Percentiles rank a stretch among this genome's conserved stretches.
Conservation (phyloP, 2,329 filamentous ascomycete species). For the Podosphaera xanthii region DNA sequence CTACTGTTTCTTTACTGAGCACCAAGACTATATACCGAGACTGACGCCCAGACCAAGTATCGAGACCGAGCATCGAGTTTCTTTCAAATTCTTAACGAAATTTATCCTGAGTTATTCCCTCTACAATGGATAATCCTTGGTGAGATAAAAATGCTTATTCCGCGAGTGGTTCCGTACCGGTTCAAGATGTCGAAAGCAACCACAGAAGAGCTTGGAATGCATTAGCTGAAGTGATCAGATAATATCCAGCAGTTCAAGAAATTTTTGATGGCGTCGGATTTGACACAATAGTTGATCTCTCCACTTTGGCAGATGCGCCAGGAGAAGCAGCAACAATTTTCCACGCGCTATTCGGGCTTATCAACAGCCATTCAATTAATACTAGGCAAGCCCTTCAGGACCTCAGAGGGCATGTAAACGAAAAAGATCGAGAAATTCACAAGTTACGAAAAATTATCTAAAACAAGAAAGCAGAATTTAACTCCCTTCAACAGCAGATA, state of each 20-base stretch:
- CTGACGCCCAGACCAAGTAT: neutral
- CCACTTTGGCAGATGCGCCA: neutral
- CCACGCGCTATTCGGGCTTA: neutral
- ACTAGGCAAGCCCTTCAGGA: neutral
- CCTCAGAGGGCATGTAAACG: neutral
- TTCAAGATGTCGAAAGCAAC: neutral
- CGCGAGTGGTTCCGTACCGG: neutral
- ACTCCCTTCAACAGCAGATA: neutral
- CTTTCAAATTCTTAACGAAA: neutral
- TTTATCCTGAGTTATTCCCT: neutral
- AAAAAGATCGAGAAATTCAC: neutral
- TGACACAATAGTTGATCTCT: neutral
- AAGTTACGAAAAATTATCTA: neutral
- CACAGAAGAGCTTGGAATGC: neutral
- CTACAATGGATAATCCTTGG: neutral
- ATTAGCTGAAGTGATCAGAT: neutral
- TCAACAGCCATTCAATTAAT: neutral
- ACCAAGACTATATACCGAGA: too few species aligned
- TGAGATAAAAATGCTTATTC: neutral
- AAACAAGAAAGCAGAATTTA: neutral
- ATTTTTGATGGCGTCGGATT: neutral
- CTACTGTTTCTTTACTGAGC: too few species aligned
- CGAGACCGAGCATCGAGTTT: neutral
- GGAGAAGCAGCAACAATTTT: neutral
- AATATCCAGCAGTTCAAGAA: neutral